Conservation (phyloP, 1,284 basidiomycete genomes). For the Rhodotorula sp. region DNA sequence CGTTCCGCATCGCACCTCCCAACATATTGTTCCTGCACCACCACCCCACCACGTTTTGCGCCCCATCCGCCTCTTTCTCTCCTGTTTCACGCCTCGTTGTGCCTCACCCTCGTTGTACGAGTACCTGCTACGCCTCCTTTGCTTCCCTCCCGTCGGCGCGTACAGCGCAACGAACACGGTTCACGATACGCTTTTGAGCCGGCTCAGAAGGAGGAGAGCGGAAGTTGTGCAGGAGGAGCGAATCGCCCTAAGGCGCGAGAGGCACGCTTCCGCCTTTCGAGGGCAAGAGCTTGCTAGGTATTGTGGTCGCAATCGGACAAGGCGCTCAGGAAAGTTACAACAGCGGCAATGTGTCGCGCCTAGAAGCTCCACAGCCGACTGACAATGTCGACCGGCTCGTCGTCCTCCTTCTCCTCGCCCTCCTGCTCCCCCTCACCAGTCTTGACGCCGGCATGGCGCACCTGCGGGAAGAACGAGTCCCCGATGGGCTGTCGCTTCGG, state of each 20-base stretch:
- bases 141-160: no score
- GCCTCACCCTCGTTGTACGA: neutral
- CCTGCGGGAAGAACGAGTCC: slow-evolving; percentile 40
- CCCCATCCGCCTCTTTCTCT: neutral
- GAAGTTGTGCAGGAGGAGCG: no score
- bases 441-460: neutral
- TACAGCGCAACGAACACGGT: no score
- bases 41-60: no score
- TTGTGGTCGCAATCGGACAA: no score
- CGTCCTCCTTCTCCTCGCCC: slow-evolving; percentile 16
- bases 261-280: no score
- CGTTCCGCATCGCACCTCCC: neutral
- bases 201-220: no score
- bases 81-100: neutral
- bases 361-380: slow-evolving; percentile 24
- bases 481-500: slow-evolving; percentile 40
- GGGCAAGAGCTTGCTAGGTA: no score
- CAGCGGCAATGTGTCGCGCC: neutral
- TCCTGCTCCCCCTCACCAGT: neutral
- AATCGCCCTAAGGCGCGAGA: no score
- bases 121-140: neutral
- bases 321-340: no score
- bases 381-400: slow-evolving; percentile 26
- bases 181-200: no score
- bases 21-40: neutral